Percentiles rank a stretch among this genome's conserved stretches.
Evolutionary conservation across 179 eudicot genomes (phyloP).

Genomic region (Silene noctiflora): DNA sequence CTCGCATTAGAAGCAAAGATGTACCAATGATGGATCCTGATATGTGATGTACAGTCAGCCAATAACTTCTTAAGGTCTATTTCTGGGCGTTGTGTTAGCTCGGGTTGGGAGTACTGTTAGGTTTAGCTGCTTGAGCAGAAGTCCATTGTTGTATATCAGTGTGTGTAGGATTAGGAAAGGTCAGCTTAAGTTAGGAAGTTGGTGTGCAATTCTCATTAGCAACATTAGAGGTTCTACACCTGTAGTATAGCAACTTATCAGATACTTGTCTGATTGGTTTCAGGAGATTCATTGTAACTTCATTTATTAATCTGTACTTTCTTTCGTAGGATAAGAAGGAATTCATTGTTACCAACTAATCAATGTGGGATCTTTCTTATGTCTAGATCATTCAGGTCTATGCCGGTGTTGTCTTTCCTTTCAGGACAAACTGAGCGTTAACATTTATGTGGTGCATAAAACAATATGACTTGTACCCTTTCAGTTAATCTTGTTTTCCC

Average conservation of each 20-base stretch:
- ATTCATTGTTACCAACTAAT: not conserved
- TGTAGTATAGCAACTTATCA: slow-evolving; percentile 4
- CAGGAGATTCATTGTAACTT: slow-evolving; percentile 17
- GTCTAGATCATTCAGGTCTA: not conserved
- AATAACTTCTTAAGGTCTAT: not conserved
- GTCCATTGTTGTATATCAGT: slow-evolving; percentile 25
- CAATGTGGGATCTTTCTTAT: not conserved
- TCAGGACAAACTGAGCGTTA: not conserved
- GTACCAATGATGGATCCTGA: slow-evolving; percentile 20
- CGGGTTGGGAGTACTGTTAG: slow-evolving; percentile 13
- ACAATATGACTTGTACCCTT: not conserved
- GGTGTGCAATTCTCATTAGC: slow-evolving; percentile 10
- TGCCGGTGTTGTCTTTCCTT: not conserved
- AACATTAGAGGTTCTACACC: not conserved
- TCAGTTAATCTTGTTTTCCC: not conserved
- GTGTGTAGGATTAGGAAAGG: slow-evolving; percentile 24
- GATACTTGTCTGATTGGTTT: not conserved
- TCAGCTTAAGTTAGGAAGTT: slow-evolving; percentile 9
- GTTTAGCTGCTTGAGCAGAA: slow-evolving; percentile 10
- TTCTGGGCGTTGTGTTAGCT: not conserved
- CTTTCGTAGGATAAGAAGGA: slow-evolving; percentile 5
- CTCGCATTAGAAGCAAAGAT: slow-evolving; percentile 35
- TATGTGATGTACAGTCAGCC: slow-evolving; percentile 13
- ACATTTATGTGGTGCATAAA: not conserved
- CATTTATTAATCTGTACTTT: not conserved